These are phyloP conservation scores for Thecamonas trahens DNA, from an alignment of 78 protist species.

Conservation along the genomic window DNA sequence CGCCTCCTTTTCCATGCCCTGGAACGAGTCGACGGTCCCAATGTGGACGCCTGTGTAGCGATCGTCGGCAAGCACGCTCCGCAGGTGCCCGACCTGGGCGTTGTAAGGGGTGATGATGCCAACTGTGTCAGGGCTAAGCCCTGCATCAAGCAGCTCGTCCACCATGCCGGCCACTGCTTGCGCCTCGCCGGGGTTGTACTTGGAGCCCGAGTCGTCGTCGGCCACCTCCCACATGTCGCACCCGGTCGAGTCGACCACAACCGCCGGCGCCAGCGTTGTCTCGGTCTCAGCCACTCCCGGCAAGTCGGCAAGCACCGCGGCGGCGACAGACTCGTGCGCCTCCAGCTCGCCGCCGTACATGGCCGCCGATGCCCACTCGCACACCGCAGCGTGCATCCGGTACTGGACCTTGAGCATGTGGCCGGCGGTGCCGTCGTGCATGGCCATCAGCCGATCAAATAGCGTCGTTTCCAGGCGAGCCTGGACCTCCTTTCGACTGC, in stretches of 20 bases:
- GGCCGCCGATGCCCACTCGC: constrained; percentile 28
- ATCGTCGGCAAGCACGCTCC: background rate
- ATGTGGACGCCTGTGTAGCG: constrained; percentile 30
- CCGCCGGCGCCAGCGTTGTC: background rate
- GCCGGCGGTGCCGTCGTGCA: background rate
- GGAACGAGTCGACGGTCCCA: constrained; percentile 68
- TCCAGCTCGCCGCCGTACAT: constrained; percentile 36
- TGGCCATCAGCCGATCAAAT: constrained; percentile 18
- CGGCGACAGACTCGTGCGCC: constrained; percentile 25
- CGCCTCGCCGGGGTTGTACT: constrained; percentile 48
- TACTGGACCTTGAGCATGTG: constrained; percentile 54
- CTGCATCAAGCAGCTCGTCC: constrained; percentile 5
- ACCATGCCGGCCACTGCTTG: constrained; percentile 12
- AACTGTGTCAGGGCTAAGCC: constrained; percentile 9
- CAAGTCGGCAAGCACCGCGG: constrained; percentile 8
- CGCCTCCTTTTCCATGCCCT: constrained; percentile 72
- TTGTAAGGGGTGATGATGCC: constrained; percentile 62
- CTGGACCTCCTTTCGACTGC: background rate
- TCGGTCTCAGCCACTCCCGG: background rate
- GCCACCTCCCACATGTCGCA: constrained; percentile 5
- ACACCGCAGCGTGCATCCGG: constrained; percentile 49
- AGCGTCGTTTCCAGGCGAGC: constrained; percentile 2
- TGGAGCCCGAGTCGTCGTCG: constrained; percentile 12
- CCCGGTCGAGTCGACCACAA: constrained; percentile 30
- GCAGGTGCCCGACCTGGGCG: constrained; percentile 39